Percentiles rank a stretch among this genome's conserved stretches.
Evolutionary conservation across 305 asterid genomes (phyloP).

Genomic region (Rubia peregrina): DNA sequence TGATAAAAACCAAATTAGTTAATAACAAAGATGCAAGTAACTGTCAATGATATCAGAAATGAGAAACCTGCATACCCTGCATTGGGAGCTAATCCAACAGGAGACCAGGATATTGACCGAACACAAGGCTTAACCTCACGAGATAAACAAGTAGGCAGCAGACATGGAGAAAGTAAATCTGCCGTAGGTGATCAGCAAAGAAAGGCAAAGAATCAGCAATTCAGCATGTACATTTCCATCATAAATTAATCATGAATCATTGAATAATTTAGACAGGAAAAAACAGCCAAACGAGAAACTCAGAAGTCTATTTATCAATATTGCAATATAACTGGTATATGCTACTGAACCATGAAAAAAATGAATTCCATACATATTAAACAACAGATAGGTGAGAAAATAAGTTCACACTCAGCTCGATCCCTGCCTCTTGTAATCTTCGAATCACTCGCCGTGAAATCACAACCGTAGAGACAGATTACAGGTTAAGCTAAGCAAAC

Average conservation of each 20-base stretch:
- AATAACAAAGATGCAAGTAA: background rate
- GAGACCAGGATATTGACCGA: conserved; percentile 88
- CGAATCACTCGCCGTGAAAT: background rate
- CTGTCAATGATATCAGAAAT: background rate
- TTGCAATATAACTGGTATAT: background rate
- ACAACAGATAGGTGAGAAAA: background rate
- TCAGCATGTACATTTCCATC: background rate
- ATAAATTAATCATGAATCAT: background rate
- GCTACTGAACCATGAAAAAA: background rate
- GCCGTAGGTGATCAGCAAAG: conserved; percentile 4
- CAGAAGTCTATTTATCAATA: background rate
- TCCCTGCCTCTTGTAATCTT: background rate
- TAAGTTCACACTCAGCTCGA: too few relatives aligned
- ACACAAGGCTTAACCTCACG: conserved; percentile 60
- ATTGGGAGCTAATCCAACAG: conserved; percentile 68
- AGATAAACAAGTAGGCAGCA: conserved; percentile 53
- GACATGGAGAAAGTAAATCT: conserved; percentile 51
- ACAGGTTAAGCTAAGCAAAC: too few relatives aligned
- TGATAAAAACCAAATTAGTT: background rate
- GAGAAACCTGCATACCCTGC: conserved; percentile 47
- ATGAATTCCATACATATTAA: background rate
- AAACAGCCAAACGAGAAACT: background rate
- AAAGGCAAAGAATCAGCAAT: background rate
- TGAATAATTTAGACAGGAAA: background rate
- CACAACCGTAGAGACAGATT: background rate